These are phyloP conservation scores for Dendrostoma leiphaemia DNA, from an alignment of 2,329 filamentous ascomycete species.

Conservation along the genomic window DNA sequence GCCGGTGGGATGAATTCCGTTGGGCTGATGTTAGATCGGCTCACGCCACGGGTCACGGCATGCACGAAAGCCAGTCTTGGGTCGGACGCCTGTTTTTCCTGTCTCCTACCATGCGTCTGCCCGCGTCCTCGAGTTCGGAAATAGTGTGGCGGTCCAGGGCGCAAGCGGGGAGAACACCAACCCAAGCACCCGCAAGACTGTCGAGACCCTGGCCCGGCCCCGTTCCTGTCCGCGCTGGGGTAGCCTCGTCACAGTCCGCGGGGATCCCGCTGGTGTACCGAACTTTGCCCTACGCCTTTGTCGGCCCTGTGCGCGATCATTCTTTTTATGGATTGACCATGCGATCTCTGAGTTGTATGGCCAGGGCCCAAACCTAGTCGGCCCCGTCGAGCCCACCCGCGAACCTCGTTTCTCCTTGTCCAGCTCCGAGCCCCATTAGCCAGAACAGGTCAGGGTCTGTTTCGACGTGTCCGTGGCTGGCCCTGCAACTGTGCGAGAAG, in stretches of 20 bases:
- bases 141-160: no score
- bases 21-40: no score
- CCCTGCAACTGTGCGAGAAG: conserved; percentile 25
- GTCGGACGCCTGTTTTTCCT: no score
- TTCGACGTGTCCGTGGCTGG: conserved; percentile 43
- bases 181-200: conserved; percentile 6
- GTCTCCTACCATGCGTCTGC: background rate
- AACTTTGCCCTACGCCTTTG: conserved; percentile 23
- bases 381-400: conserved; percentile 21
- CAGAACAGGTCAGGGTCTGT: conserved; percentile 40
- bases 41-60: no score
- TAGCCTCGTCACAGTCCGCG: conserved; percentile 6
- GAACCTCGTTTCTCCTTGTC: conserved; percentile 33
- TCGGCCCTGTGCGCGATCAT: conserved; percentile 29
- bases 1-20: background rate
- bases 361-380: conserved; percentile 22
- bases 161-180: conserved; percentile 19
- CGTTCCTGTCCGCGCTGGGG: conserved; percentile 7
- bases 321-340: conserved; percentile 29
- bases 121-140: no score
- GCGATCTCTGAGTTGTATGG: conserved; percentile 25
- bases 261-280: background rate
- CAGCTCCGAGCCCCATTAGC: conserved; percentile 26
- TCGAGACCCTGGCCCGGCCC: conserved; percentile 10
- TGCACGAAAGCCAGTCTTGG: no score